Percentiles rank a stretch among this genome's conserved stretches.
phyloP scores from a whole-genome alignment of 2,329 filamentous ascomycete species.

The Cadophora gregata region DNA sequence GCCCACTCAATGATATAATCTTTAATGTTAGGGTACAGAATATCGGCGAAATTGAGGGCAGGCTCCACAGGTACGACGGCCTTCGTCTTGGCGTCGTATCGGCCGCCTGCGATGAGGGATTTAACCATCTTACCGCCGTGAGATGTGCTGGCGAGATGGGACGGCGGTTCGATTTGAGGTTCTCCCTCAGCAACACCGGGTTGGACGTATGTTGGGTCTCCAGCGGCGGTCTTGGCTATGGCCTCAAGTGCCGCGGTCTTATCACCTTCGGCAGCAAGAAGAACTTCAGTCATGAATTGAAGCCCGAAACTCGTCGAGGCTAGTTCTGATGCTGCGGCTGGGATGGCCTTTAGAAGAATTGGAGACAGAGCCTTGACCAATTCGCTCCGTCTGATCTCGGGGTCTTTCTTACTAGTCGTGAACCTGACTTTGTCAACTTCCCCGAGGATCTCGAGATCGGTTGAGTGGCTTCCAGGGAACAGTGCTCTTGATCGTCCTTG shows the following conservation, averaged over 20 bases:
- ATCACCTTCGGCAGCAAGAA: slow-evolving; percentile 78
- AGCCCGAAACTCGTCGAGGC: slow-evolving; percentile 81
- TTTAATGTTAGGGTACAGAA: slow-evolving; percentile 83
- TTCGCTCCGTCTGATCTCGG: slow-evolving; percentile 76
- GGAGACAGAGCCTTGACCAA: slow-evolving; percentile 77
- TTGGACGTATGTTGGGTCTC: slow-evolving; percentile 52
- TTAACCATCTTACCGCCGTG: slow-evolving; percentile 86
- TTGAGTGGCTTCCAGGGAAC: slow-evolving; percentile 66
- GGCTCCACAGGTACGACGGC: slow-evolving; percentile 75
- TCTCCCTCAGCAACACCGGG: slow-evolving; percentile 48
- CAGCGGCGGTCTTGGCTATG: slow-evolving; percentile 66
- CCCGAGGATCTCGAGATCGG: slow-evolving; percentile 72
- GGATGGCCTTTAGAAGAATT: slow-evolving; percentile 75
- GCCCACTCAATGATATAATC: slow-evolving; percentile 82
- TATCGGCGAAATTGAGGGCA: slow-evolving; percentile 77
- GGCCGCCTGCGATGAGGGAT: slow-evolving; percentile 86
- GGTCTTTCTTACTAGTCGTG: slow-evolving; percentile 91
- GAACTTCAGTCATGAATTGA: slow-evolving; percentile 82
- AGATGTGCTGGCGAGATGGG: slow-evolving; percentile 65
- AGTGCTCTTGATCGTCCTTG: slow-evolving; percentile 67
- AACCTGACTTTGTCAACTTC: slow-evolving; percentile 81
- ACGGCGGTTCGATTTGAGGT: slow-evolving; percentile 25
- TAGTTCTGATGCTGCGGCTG: slow-evolving; percentile 69
- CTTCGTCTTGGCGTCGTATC: slow-evolving; percentile 78
- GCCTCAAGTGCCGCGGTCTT: slow-evolving; percentile 77